Evolutionary conservation across 352 stramenopile genomes (phyloP).

Genomic region (Phytopythium oedochilum): DNA sequence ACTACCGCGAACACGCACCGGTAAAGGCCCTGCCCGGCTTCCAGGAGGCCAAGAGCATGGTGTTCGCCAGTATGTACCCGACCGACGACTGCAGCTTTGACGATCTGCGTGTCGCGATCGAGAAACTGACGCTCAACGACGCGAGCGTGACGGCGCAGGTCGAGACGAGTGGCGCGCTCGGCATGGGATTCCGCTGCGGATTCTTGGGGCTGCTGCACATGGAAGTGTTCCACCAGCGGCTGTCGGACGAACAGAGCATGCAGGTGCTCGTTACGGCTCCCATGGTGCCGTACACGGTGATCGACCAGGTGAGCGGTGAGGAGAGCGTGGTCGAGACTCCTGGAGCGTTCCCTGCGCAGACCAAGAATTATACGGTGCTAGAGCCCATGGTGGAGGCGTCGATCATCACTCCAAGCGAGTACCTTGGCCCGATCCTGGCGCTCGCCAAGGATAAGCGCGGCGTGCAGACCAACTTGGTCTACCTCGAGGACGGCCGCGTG

Average conservation of each 20-base stretch:
- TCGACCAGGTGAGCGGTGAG: slow-evolving; percentile 43
- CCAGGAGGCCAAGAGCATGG: slow-evolving; percentile 90
- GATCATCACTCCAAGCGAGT: slow-evolving; percentile 95
- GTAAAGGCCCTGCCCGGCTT: slow-evolving; percentile 74
- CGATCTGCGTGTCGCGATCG: slow-evolving; percentile 93
- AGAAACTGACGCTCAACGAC: slow-evolving; percentile 97
- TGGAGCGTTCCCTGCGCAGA: slow-evolving; percentile 68
- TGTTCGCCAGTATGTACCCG: slow-evolving; percentile 99
- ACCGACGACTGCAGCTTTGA: slow-evolving; percentile 96
- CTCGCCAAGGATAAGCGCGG: slow-evolving; percentile 90
- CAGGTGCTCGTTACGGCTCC: slow-evolving; percentile 97
- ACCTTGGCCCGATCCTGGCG: slow-evolving; percentile 93
- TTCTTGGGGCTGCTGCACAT: slow-evolving; percentile 98
- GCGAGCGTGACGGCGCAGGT: slow-evolving; percentile 94
- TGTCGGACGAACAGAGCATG: slow-evolving; percentile 97
- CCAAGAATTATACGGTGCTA: slow-evolving; percentile 86
- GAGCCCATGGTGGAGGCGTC: slow-evolving; percentile 97
- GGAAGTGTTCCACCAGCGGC: slow-evolving; percentile 97
- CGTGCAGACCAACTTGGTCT: slow-evolving; percentile 91
- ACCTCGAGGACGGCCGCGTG: slow-evolving; percentile 94
- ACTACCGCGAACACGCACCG: slow-evolving; percentile 60
- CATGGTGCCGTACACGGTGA: slow-evolving; percentile 97
- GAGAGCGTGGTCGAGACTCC: slow-evolving; percentile 60
- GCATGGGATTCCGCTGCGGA: slow-evolving; percentile 95
- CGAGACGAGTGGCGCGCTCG: slow-evolving; percentile 93